A percentile compares a stretch with the other conserved stretches of the same genome.
phyloP scores from a whole-genome alignment of 2,329 filamentous ascomycete genomes.

The Purpureocillium takamizusanense region DNA sequence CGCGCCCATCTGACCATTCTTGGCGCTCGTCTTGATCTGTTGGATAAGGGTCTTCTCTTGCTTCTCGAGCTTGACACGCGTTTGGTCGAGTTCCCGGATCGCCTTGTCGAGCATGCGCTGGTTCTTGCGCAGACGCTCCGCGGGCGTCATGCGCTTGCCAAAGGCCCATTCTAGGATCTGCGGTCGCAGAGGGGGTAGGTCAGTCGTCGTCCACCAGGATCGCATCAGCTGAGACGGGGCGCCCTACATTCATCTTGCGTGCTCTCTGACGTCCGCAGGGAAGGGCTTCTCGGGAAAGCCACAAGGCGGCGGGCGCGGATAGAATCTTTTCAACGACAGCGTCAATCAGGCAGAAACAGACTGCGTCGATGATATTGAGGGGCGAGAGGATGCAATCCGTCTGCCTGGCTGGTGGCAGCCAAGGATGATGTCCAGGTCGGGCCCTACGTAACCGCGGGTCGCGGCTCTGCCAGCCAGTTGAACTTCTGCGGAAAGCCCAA shows the following conservation, averaged over 20 bases:
- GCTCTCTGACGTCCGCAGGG: no score
- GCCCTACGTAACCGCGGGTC: background rate
- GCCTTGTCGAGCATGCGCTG: slow-evolving; percentile 96
- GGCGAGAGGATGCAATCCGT: background rate
- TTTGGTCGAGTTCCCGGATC: slow-evolving; percentile 89
- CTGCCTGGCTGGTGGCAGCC: background rate
- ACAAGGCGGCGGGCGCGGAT: no score
- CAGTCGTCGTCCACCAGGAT: no score
- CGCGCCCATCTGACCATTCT: slow-evolving; percentile 97
- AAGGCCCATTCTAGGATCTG: slow-evolving; percentile 98
- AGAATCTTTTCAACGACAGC: no score
- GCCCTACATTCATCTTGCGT: slow-evolving; percentile 17
- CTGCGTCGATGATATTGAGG: no score
- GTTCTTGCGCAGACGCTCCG: slow-evolving; percentile 84
- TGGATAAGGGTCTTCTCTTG: slow-evolving; percentile 95
- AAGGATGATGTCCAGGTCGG: background rate
- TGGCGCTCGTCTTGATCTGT: slow-evolving; percentile 97
- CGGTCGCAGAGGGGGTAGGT: background rate
- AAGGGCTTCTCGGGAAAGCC: no score
- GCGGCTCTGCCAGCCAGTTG: background rate
- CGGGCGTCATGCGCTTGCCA: slow-evolving; percentile 97
- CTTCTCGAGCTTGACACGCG: slow-evolving; percentile 91
- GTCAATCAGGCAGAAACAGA: no score
- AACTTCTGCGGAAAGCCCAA: background rate
- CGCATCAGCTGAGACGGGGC: background rate